Evolutionary conservation across 305 asterid genomes (phyloP), one percentile per base, ranked within the genome.

Genomic region (Fraxinus velutina): DNA sequence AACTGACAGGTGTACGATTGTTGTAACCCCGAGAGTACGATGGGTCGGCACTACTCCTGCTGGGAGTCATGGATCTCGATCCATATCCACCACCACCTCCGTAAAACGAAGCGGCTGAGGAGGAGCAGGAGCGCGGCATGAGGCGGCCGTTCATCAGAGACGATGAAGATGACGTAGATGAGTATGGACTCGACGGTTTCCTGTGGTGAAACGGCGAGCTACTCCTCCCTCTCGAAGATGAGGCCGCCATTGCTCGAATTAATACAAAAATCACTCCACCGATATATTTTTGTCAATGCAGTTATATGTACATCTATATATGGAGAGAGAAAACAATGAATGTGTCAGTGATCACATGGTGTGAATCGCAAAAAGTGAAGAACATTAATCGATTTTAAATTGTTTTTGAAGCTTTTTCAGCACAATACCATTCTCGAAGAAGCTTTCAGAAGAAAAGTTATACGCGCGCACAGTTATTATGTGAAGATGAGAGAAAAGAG

Each of bases 331-430:
- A 73, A 79, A 36, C 72, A 82, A 87, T 81, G 89, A 88, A 83
- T 86, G 83, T 91, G 97, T 93, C 97, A 94, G 97, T 86, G 83
- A 86, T 90, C 97, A 93, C 97, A 88, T 91, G 97, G 92, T 68
- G 88, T 74, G 86, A 87, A 85, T 86, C 88, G 78, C 60, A 73
- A 90, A 92, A 92, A 89, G 92, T 71, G 82, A 82, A 79, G 79
- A 80, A 82, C 89, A 87, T 83, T 83, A 89, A 84, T 86, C 75
- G 86, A 72, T 81, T 86, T 84, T 80, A 73, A 66, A 79, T 78
- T 76, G 77, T 79, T 64, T 90, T 84, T 79, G 83, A 85, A 83
- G 84, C 88, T 87, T 88, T 75, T 73, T 86, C 81, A 80, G 85
- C 86, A 79, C 88, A 88, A 84, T 87, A 85, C 80, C 76, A 85